Conservation (phyloP, 75 land plant genomes). For the Picea glauca region DNA sequence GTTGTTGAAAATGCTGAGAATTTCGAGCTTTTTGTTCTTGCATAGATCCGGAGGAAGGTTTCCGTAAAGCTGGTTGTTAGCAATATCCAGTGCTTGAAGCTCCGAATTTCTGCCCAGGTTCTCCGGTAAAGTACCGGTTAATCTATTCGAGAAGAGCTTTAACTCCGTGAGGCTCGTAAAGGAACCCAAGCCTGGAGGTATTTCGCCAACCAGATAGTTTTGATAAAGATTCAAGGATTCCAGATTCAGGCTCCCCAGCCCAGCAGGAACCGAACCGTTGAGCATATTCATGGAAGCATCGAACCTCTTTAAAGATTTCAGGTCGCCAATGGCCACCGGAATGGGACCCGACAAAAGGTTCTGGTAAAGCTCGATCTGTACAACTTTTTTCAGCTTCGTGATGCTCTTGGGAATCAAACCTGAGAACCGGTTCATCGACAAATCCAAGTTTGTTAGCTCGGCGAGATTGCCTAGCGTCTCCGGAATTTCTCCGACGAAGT, state of each 20-base stretch:
- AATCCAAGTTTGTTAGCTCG: constrained; percentile 43
- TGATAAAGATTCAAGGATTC: constrained; percentile 62
- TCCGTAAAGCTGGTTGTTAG: constrained; percentile 53
- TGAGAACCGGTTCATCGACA: constrained; percentile 41
- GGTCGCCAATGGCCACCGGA: constrained; percentile 44
- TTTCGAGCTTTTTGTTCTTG: constrained; percentile 38
- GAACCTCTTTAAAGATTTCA: constrained; percentile 38
- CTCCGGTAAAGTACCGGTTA: constrained; percentile 45
- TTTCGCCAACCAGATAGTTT: constrained; percentile 43
- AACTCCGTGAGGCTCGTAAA: constrained; percentile 41
- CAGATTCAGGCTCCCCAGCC: constrained; percentile 42
- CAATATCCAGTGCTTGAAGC: constrained; percentile 47
- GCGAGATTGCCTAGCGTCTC: constrained; percentile 39
- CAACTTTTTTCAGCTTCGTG: constrained; percentile 35
- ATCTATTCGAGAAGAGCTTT: constrained; percentile 41
- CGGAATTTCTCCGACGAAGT: constrained; percentile 58
- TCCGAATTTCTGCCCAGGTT: constrained; percentile 47
- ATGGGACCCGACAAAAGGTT: constrained; percentile 64
- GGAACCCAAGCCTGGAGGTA: constrained; percentile 43
- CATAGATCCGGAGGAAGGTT: constrained; percentile 57
- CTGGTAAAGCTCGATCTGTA: constrained; percentile 73
- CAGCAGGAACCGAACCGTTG: constrained; percentile 51
- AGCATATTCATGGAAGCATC: constrained; percentile 68
- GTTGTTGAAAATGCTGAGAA: constrained; percentile 60
- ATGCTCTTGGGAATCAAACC: constrained; percentile 61